phyloP scores from a whole-genome alignment of 805 yeast genomes.

The Tetrapisispora fleetii region DNA sequence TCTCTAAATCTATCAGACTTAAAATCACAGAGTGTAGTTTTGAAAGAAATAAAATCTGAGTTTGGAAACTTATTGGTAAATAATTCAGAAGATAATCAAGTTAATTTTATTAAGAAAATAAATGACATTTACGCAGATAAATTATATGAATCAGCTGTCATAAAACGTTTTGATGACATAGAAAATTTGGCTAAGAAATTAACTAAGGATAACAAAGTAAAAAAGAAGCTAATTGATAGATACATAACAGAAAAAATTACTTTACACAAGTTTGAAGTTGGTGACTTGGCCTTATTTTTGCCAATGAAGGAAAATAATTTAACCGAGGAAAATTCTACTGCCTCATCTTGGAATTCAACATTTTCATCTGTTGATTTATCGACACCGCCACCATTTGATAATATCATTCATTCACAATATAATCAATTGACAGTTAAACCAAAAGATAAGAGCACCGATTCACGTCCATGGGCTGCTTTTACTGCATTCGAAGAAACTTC shows the following conservation, averaged over 20 bases:
- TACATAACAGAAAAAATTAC: slow-evolving; percentile 42
- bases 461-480: slow-evolving; percentile 87
- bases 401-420: slow-evolving; percentile 3
- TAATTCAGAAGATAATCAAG: neutral
- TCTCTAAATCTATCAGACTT: slow-evolving; percentile 27
- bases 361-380: slow-evolving; percentile 29
- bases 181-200: slow-evolving; percentile 80
- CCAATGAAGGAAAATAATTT: slow-evolving; percentile 48
- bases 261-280: slow-evolving; percentile 53
- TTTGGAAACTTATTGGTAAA: slow-evolving; percentile 6
- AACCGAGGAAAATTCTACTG: slow-evolving; percentile 4
- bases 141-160: slow-evolving; percentile 37
- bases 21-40: slow-evolving; percentile 43
- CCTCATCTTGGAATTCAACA: slow-evolving; percentile 25
- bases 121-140: slow-evolving; percentile 22
- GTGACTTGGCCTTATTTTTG: slow-evolving; percentile 75
- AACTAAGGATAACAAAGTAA: slow-evolving; percentile 45
- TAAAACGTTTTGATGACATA: slow-evolving; percentile 77
- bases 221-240: slow-evolving; percentile 21
- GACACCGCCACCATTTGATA: slow-evolving; percentile 25
- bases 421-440: neutral
- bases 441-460: neutral
- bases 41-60: slow-evolving; percentile 19
- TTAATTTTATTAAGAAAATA: slow-evolving; percentile 8
- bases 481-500: slow-evolving; percentile 69